These are phyloP conservation scores for Chaetomium sp. DNA, from an alignment of 2,329 filamentous ascomycete species.

Conservation along the genomic window DNA sequence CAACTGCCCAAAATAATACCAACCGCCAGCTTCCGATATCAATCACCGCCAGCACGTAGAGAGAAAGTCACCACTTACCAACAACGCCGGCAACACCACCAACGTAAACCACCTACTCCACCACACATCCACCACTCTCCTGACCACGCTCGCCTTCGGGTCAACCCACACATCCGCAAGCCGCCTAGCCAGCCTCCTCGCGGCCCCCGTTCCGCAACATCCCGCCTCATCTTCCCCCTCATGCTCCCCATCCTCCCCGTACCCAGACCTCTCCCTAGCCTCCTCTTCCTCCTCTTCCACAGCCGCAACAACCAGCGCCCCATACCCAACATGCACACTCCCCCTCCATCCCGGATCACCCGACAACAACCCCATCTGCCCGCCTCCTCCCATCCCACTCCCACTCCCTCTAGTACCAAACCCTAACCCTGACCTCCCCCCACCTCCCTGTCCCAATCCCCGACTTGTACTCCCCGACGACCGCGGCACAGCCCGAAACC, in stretches of 20 bases:
- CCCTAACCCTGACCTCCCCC: neutral
- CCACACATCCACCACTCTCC: slow-evolving; percentile 54
- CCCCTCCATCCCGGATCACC: slow-evolving; percentile 33
- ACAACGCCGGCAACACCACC: slow-evolving; percentile 52
- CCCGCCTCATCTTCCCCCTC: slow-evolving; percentile 22
- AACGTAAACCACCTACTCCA: slow-evolving; percentile 56
- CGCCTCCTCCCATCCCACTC: slow-evolving; percentile 5
- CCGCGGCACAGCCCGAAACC: slow-evolving; percentile 57
- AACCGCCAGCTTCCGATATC: neutral
- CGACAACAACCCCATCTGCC: slow-evolving; percentile 37
- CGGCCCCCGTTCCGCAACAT: slow-evolving; percentile 21
- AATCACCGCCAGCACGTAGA: neutral
- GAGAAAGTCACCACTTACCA: slow-evolving; percentile 40
- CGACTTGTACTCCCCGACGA: neutral
- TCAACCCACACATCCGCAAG: slow-evolving; percentile 53
- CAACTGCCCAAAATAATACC: too few species aligned
- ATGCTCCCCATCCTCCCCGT: slow-evolving; percentile 23
- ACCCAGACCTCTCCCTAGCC: slow-evolving; percentile 18
- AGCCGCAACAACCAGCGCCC: slow-evolving; percentile 42
- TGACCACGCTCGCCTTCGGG: slow-evolving; percentile 53
- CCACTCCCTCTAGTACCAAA: neutral
- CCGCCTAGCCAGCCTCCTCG: slow-evolving; percentile 30
- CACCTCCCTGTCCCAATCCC: slow-evolving; percentile 8
- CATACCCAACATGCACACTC: slow-evolving; percentile 53
- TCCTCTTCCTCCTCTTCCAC: slow-evolving; percentile 29